Conservation (phyloP, 169 alveolate species). For the Plasmodium ovale region DNA sequence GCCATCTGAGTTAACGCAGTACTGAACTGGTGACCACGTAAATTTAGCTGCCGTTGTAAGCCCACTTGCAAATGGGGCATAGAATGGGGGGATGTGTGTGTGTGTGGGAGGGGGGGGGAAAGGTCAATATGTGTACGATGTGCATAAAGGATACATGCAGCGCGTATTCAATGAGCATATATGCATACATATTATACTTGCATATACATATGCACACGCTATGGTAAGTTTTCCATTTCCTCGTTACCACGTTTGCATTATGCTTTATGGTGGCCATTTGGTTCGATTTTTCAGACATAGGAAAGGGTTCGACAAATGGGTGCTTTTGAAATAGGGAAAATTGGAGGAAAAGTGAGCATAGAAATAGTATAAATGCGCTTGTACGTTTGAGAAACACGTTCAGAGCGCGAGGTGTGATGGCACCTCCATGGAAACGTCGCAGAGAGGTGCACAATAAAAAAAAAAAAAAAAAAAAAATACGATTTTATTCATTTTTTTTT, state of each 20-base stretch:
- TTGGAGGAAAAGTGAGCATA: neutral
- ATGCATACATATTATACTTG: neutral
- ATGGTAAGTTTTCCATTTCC: neutral
- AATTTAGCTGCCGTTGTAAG: conserved; percentile 60
- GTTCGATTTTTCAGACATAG: conserved; percentile 53
- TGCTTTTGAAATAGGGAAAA: conserved; percentile 10
- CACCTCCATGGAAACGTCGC: no score
- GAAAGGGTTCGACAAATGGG: conserved; percentile 48
- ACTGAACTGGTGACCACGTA: conserved; percentile 60
- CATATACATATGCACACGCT: neutral
- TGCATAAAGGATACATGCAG: no score
- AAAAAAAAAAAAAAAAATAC: neutral
- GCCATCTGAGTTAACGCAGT: conserved; percentile 35
- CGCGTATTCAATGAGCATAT: neutral
- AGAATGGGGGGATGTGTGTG: neutral
- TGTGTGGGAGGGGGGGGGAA: no score
- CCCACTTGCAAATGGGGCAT: conserved; percentile 31
- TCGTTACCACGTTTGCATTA: conserved; percentile 50
- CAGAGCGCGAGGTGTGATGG: no score
- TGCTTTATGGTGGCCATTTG: conserved; percentile 68
- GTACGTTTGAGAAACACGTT: no score
- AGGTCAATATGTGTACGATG: no score
- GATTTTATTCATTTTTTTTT: neutral
- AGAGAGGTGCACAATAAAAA: neutral
- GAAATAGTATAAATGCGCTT: neutral